Percentiles rank a stretch among this genome's conserved stretches.
Evolutionary conservation across 2,329 filamentous ascomycete species (phyloP).

Genomic region (Aspergillus costaricaensis): DNA sequence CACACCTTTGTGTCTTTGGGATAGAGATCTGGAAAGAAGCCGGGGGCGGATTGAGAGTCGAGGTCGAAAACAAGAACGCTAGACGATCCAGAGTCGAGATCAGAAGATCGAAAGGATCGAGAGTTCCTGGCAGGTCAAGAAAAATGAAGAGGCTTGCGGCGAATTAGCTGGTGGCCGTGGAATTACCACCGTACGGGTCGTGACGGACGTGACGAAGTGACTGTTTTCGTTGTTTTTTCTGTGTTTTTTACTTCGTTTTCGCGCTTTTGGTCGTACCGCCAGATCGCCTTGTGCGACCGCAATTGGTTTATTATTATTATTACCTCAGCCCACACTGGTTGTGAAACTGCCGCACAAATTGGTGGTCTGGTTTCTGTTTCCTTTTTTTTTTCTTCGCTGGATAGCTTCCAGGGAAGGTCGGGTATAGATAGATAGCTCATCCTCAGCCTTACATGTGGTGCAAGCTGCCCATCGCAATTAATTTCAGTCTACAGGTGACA

Average conservation of each 20-base stretch:
- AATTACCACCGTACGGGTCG: slow-evolving; percentile 22
- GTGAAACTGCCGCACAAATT: not conserved
- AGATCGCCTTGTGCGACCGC: not conserved
- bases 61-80: slow-evolving; percentile 31
- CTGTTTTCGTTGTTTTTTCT: slow-evolving; percentile 12
- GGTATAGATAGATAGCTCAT: no score
- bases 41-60: slow-evolving; percentile 11
- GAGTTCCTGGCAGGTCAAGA: slow-evolving; percentile 30
- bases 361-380: no score
- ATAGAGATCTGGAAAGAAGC: not conserved
- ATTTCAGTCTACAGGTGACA: not conserved
- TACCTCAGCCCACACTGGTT: not conserved
- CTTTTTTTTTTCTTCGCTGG: no score
- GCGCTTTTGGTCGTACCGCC: not conserved
- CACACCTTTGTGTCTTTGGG: not conserved
- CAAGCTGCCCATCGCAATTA: not conserved
- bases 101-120: slow-evolving; percentile 24
- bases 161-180: slow-evolving; percentile 34
- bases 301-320: not conserved
- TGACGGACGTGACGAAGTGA: slow-evolving; percentile 8
- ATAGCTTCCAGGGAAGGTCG: no score
- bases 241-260: not conserved
- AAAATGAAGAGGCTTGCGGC: slow-evolving; percentile 22
- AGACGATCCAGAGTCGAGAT: slow-evolving; percentile 35
- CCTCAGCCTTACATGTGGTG: not conserved